A percentile compares a stretch with the other conserved stretches of the same genome.
These are phyloP conservation scores for Aspergillus asperescens DNA, from an alignment of 495 filamentous ascomycete species.

Conservation along the genomic window DNA sequence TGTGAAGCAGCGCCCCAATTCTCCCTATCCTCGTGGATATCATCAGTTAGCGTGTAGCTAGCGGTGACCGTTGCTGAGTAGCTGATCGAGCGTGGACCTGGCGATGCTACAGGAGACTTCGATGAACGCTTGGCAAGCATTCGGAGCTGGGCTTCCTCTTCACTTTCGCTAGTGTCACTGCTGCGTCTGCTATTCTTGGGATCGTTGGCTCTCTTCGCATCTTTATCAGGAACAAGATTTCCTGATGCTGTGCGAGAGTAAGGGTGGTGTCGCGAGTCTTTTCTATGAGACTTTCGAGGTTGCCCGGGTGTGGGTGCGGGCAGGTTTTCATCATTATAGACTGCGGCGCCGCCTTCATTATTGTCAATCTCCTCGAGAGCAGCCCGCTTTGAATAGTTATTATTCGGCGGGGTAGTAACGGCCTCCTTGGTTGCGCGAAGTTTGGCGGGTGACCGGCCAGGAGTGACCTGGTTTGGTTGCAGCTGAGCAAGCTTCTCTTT, in stretches of 20 bases:
- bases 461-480: slow-evolving; percentile 64
- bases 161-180: slow-evolving; percentile 58
- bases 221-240: slow-evolving; percentile 32
- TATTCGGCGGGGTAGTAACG: slow-evolving; percentile 77
- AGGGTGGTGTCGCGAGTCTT: slow-evolving; percentile 53
- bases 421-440: slow-evolving; percentile 53
- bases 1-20: slow-evolving; percentile 39
- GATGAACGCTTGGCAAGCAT: slow-evolving; percentile 60
- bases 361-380: slow-evolving; percentile 86
- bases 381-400: slow-evolving; percentile 64
- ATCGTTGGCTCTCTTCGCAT: slow-evolving; percentile 32
- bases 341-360: slow-evolving; percentile 56
- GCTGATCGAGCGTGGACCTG: slow-evolving; percentile 45
- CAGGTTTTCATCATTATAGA: slow-evolving; percentile 69
- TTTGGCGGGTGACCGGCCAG: slow-evolving; percentile 58
- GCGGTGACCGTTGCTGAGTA: slow-evolving; percentile 45
- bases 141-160: slow-evolving; percentile 71
- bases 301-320: slow-evolving; percentile 95
- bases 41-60: slow-evolving; percentile 41
- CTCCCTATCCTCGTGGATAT: slow-evolving; percentile 41
- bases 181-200: slow-evolving; percentile 33
- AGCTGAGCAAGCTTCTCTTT: slow-evolving; percentile 56
- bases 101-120: slow-evolving; percentile 42
- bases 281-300: slow-evolving; percentile 76
- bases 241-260: slow-evolving; percentile 47